Evolutionary conservation across 2,329 filamentous ascomycete species (phyloP), one percentile per base, ranked within the genome.

Genomic region (Colletotrichum plurivorum): DNA sequence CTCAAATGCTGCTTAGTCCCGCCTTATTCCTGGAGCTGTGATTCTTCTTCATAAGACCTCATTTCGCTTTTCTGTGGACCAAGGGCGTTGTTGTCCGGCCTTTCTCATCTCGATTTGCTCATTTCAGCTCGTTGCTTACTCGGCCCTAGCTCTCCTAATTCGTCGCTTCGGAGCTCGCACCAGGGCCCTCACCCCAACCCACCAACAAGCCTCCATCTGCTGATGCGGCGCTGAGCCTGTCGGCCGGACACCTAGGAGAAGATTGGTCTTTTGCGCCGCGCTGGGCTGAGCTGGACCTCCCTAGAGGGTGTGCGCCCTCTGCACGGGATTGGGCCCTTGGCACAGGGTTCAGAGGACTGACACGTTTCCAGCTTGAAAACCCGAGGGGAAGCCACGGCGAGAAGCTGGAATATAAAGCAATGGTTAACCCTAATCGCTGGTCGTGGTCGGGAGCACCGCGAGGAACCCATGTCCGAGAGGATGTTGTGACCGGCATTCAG

Each of bases 371-470:
- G 36, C 27, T 36, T 13, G 25, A 16, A n/a, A 20, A 4, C 36
- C 12, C 31, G 15, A 36, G 27, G 36, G 41, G 22, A 12, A 12
- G 31, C 16, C n/a, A 27, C 65, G 45, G 43, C 22, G 22, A 36
- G 16, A 48, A 52, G 36, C 25, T 39, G 18, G 43, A 18, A 56
- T 61, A 67, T 55, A 56, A 48, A 63, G 52, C 58, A 27, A 69
- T 69, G 67, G 51, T 53, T 36, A 69, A 67, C 6, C 39, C 51
- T 53, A 61, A 67, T 41, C 62, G 67, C 16, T 69, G 67, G 67
- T 69, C 67, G 46, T 69, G 67, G 67, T 69, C 66, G 10, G 66
- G 62, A 39, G 66, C 41, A 46, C 62, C 62, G 6, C 51, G 55
- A 43, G 60, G 51, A 58, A 10, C 13, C 27, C 51, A 54, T 36